These are phyloP conservation scores for Dendrostoma leiphaemia DNA, from an alignment of 2,329 filamentous ascomycete genomes.

Conservation along the genomic window DNA sequence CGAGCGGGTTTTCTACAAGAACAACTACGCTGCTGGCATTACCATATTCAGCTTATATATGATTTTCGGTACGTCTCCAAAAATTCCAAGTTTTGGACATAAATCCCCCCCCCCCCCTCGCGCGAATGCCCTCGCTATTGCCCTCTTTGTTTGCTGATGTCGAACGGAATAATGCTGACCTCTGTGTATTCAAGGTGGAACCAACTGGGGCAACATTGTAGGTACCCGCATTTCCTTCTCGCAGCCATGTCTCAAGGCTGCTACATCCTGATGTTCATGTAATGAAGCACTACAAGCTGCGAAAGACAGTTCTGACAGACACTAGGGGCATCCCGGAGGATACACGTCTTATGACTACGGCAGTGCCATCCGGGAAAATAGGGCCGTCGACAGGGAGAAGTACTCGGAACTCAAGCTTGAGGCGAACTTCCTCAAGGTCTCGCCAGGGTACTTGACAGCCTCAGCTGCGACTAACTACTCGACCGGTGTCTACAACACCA, in stretches of 20 bases:
- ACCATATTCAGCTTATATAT: constrained; percentile 75
- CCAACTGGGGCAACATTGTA: constrained; percentile 82
- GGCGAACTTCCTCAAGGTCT: constrained; percentile 71
- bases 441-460: constrained; percentile 65
- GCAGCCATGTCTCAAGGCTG: no score
- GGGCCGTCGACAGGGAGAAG: constrained; percentile 68
- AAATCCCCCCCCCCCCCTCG: no score
- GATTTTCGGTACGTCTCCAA: no score
- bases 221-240: no score
- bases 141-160: background rate
- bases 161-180: no score
- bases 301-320: no score
- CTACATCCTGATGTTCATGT: no score
- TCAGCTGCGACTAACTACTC: constrained; percentile 47
- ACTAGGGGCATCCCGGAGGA: constrained; percentile 66
- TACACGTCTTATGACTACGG: constrained; percentile 59
- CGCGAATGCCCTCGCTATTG: no score
- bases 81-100: no score
- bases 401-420: constrained; percentile 77
- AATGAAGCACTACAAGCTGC: no score
- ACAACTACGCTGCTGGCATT: constrained; percentile 64
- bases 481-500: constrained; percentile 53
- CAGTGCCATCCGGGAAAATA: constrained; percentile 39
- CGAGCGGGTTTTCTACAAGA: constrained; percentile 77
- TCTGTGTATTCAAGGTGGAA: constrained; percentile 78